phyloP scores from a whole-genome alignment of 306 rosid species.

The Sesbania bispinosa region DNA sequence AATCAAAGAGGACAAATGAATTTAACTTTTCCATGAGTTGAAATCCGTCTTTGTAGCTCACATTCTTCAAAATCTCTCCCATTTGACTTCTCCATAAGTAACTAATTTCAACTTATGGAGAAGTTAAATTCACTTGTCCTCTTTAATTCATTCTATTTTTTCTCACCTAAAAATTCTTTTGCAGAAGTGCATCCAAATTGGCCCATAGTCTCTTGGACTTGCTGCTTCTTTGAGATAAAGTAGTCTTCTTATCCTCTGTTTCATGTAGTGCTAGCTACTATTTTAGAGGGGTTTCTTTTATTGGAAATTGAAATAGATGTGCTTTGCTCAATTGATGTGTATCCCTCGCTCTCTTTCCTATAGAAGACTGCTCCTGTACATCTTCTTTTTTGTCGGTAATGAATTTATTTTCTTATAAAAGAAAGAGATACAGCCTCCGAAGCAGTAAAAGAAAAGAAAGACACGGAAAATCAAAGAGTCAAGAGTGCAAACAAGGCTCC shows the following conservation, averaged over 20 bases:
- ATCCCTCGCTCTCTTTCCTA: neutral
- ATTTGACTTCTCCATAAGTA: too few species aligned
- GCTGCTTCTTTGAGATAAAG: neutral
- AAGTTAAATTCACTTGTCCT: too few species aligned
- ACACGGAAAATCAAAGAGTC: neutral
- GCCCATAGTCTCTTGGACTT: conserved; percentile 1
- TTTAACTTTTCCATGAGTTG: too few species aligned
- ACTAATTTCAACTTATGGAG: too few species aligned
- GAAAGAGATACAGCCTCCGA: neutral
- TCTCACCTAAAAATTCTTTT: too few species aligned
- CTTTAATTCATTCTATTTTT: too few species aligned
- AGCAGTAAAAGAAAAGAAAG: neutral
- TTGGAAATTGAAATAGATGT: neutral
- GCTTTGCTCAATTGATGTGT: neutral
- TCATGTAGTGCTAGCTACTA: neutral
- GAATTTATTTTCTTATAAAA: neutral
- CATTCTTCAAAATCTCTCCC: too few species aligned
- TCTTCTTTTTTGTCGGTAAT: neutral
- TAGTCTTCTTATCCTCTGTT: neutral
- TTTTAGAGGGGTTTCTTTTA: neutral
- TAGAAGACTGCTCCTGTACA: neutral
- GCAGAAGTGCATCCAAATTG: too few species aligned
- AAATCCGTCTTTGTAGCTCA: too few species aligned
- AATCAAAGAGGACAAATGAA: too few species aligned
- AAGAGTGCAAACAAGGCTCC: conserved; percentile 5